Base-by-base conservation (phyloP, 129 eudicot genomes). In the Artemisia argyi region DNA sequence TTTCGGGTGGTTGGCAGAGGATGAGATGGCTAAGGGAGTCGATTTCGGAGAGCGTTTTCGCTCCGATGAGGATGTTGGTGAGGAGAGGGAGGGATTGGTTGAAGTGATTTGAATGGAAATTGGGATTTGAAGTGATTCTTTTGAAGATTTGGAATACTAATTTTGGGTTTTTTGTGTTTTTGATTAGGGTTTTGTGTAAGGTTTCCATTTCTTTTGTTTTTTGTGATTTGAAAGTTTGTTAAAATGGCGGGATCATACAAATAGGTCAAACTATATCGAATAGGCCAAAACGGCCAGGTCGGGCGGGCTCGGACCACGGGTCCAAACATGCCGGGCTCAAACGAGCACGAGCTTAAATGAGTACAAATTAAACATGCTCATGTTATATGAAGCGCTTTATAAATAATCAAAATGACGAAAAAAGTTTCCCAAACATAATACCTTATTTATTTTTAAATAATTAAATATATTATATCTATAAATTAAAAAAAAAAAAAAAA, bases 111-210 rank as follows among this genome's bases (percentile, higher is more conserved):
- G 60, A 44, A 10, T 54, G 65, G 51, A 61, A 30, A 65, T 32
- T 44, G 76, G 81, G 78, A 54, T 61, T 76, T 67, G 83, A 80
- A 71, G 82, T 67, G n/a, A 83, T 71, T 49, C 93, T 87, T 46
- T 83, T 86, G 88, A 87, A 90, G 74, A 88, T 74, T 20, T 82
- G 96, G 91, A 92, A 94, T 68, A 93, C 97, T 30, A 94, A 73
- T 69, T 52, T 65, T 2, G 98, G 98, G 66, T 89, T 89, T 51
- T 67, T 61, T 26, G 87, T 72, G 89, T 93, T 89, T 15, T 80
- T 73, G 57, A 78, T 14, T 11, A 92, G 82, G 68, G 95, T 72
- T 73, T 58, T 85, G n/a, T 59, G 78, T 30, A 86, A 72, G 19
- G 60, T 83, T 32, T 79, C 71, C 82, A 78, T 78, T n/a, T 55